phyloP scores from a whole-genome alignment of 257 asterid species.

The Prunella vulgaris region DNA sequence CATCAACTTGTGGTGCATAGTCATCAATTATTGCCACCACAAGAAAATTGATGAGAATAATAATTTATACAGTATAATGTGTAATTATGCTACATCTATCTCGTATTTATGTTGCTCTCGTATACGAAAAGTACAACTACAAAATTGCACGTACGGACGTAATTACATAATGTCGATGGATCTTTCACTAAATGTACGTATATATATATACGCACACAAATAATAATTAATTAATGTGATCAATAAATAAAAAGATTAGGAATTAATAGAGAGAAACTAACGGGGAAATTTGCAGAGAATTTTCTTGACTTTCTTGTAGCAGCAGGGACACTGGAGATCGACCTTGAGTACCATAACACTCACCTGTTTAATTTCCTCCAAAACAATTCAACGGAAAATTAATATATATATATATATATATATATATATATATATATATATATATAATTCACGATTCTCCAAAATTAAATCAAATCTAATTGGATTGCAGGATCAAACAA shows the following conservation, averaged over 20 bases:
- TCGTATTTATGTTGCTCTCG: neutral
- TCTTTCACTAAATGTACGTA: neutral
- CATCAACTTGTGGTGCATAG: conserved; percentile 15
- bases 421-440: too few relatives aligned
- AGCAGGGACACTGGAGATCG: conserved; percentile 79
- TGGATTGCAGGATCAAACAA: neutral
- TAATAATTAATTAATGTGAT: neutral
- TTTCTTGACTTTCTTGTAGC: conserved; percentile 88
- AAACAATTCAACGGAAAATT: neutral
- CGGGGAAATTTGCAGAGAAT: conserved; percentile 75
- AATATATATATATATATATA: too few relatives aligned
- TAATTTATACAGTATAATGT: neutral
- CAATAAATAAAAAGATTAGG: neutral
- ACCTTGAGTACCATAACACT: conserved; percentile 69
- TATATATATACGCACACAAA: neutral
- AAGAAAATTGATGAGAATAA: neutral
- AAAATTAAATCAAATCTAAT: neutral
- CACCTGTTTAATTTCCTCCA: conserved; percentile 30
- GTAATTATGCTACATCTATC: too few relatives aligned
- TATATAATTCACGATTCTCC: neutral
- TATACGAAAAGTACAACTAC: neutral
- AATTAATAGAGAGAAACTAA: conserved; percentile 27
- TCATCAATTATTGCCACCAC: neutral
- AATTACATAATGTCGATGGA: neutral
- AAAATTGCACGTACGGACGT: neutral